phyloP scores from a whole-genome alignment of 2,329 filamentous ascomycete species.

The Cladosporium oxysporum region DNA sequence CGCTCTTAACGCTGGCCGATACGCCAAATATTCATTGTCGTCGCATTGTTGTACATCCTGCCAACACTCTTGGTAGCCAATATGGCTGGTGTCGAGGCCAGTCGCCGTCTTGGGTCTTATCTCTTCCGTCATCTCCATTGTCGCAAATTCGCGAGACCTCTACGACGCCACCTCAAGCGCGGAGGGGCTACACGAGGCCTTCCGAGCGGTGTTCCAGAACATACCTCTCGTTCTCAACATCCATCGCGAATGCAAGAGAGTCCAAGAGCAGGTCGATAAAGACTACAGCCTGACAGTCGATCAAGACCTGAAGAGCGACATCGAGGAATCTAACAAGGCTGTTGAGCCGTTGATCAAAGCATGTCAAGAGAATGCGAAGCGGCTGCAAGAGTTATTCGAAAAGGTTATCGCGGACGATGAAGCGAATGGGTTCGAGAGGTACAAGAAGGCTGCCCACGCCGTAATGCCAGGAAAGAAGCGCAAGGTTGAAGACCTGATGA shows the following conservation, averaged over 20 bases:
- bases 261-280: background rate
- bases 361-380: background rate
- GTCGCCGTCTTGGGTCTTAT: background rate
- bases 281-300: background rate
- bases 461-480: background rate
- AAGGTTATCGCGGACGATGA: background rate
- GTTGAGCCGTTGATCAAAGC: background rate
- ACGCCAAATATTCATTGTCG: too few species aligned
- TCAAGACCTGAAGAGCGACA: background rate
- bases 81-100: background rate
- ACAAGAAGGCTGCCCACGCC: background rate
- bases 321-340: background rate
- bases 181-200: background rate
- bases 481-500: background rate
- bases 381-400: background rate
- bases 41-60: too few species aligned
- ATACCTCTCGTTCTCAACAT: background rate
- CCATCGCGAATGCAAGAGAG: background rate
- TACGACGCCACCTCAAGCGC: background rate
- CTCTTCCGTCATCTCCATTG: background rate
- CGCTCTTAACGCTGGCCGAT: too few species aligned
- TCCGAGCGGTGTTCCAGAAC: background rate
- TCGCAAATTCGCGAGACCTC: background rate
- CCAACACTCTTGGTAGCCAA: too few species aligned
- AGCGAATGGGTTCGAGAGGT: background rate